These are phyloP conservation scores for Phanerodontia chrysosporium DNA, from an alignment of 768 basidiomycete genomes.

Conservation along the genomic window DNA sequence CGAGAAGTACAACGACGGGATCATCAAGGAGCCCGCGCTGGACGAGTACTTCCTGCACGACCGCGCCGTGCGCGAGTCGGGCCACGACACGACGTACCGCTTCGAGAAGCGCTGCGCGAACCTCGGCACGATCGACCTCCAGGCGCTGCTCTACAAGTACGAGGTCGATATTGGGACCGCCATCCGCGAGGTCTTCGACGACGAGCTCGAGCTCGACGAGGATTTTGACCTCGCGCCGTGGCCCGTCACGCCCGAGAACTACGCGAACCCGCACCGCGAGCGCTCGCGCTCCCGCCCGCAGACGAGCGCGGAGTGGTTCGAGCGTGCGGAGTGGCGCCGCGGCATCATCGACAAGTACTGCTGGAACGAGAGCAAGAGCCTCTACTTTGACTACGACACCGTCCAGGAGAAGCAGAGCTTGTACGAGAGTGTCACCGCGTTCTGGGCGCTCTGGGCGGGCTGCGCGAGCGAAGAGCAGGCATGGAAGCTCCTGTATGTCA, in stretches of 20 bases:
- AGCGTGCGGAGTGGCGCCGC: slow-evolving; percentile 79
- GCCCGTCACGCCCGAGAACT: slow-evolving; percentile 75
- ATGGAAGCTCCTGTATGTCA: slow-evolving; percentile 89
- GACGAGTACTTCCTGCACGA: slow-evolving; percentile 99
- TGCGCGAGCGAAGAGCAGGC: slow-evolving; percentile 96
- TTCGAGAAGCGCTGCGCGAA: slow-evolving; percentile 98
- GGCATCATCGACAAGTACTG: slow-evolving; percentile 88
- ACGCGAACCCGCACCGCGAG: slow-evolving; percentile 58
- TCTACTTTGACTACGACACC: slow-evolving; percentile 97
- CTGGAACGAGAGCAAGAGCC: slow-evolving; percentile 92
- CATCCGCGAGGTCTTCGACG: slow-evolving; percentile 92
- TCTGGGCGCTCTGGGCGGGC: slow-evolving; percentile 97
- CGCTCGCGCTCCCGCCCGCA: slow-evolving; percentile 58
- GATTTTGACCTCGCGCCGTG: slow-evolving; percentile 90
- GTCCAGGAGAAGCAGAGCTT: slow-evolving; percentile 85
- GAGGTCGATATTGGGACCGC: slow-evolving; percentile 98
- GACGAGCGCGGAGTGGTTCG: slow-evolving; percentile 89
- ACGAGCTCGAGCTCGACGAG: slow-evolving; percentile 87
- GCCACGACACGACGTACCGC: slow-evolving; percentile 94
- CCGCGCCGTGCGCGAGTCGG: slow-evolving; percentile 92
- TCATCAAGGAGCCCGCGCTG: slow-evolving; percentile 77
- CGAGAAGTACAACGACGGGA: slow-evolving; percentile 88
- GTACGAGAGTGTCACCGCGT: slow-evolving; percentile 95
- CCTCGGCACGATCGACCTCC: slow-evolving; percentile 93
- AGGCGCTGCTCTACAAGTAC: slow-evolving; percentile 96